Evolutionary conservation across 257 asterid genomes (phyloP).

Genomic region (Primulina eburnea): DNA sequence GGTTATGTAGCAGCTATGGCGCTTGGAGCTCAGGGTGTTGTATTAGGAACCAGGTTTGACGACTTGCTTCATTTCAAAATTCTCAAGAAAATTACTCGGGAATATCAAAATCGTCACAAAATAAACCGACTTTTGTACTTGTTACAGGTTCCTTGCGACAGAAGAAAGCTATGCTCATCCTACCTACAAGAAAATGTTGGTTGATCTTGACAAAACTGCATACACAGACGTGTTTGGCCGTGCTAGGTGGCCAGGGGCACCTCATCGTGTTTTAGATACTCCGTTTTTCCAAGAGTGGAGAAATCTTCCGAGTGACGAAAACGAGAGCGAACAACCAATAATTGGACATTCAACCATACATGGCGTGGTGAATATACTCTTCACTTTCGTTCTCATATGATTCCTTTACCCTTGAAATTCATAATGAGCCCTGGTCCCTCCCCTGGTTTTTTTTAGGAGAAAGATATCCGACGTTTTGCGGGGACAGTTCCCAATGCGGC

Average conservation of each 20-base stretch:
- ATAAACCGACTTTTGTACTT: not conserved
- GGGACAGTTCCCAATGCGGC: conserved; percentile 73
- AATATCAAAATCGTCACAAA: not conserved
- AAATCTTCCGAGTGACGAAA: conserved; percentile 56
- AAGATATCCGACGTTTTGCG: conserved; percentile 64
- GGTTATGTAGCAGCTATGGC: conserved; percentile 93
- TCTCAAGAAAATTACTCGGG: not conserved
- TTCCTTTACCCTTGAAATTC: not conserved
- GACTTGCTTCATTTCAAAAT: not conserved
- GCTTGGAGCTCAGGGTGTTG: conserved; percentile 85
- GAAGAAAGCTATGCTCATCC: conserved; percentile 91
- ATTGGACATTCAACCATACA: conserved; percentile 74
- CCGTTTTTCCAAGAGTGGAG: conserved; percentile 70
- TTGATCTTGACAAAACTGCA: conserved; percentile 62
- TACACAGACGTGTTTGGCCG: conserved; percentile 82
- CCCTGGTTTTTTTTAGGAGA: conserved; percentile 37
- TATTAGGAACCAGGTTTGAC: conserved; percentile 76
- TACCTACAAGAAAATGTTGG: conserved; percentile 61
- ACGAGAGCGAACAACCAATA: conserved; percentile 65
- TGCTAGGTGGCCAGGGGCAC: conserved; percentile 92
- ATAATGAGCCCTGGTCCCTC: not conserved
- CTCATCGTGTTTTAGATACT: conserved; percentile 75
- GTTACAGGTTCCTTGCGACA: conserved; percentile 66
- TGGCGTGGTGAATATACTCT: conserved; percentile 44
- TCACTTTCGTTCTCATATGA: not conserved